phyloP scores from a whole-genome alignment of 2,329 filamentous ascomycete genomes.

The Scedosporium aurantiacum region DNA sequence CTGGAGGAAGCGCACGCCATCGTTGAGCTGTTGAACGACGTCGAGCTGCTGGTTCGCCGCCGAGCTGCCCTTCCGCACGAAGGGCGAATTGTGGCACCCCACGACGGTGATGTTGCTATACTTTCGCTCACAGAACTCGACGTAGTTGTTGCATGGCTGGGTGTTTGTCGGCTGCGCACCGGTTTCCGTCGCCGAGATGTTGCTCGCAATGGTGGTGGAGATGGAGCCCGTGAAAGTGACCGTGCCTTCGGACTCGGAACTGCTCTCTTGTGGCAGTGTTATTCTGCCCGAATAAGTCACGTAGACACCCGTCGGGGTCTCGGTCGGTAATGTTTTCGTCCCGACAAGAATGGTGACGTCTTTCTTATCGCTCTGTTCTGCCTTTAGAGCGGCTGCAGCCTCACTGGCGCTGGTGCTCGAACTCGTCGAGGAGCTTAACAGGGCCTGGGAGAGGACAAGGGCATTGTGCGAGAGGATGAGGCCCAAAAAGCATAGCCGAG shows the following conservation, averaged over 20 bases:
- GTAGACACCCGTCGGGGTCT: slow-evolving; percentile 31
- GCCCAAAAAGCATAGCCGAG: background rate
- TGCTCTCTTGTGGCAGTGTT: slow-evolving; percentile 24
- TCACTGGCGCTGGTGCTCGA: slow-evolving; percentile 4
- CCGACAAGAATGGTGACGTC: slow-evolving; percentile 25
- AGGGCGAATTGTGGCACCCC: slow-evolving; percentile 72
- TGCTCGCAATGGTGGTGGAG: slow-evolving; percentile 28
- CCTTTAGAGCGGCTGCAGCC: background rate
- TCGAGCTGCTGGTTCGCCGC: slow-evolving; percentile 63
- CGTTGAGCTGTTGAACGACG: slow-evolving; percentile 63
- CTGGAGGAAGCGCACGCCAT: slow-evolving; percentile 58
- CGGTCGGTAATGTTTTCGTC: slow-evolving; percentile 26
- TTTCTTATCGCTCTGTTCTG: background rate
- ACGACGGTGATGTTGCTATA: slow-evolving; percentile 77
- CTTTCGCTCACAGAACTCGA: slow-evolving; percentile 64
- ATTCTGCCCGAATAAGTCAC: slow-evolving; percentile 30
- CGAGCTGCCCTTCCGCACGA: slow-evolving; percentile 57
- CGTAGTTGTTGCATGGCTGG: slow-evolving; percentile 66
- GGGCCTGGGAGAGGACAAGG: background rate
- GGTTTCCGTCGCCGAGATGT: slow-evolving; percentile 28
- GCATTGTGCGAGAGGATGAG: background rate
- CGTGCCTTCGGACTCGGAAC: slow-evolving; percentile 16
- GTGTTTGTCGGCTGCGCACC: slow-evolving; percentile 54
- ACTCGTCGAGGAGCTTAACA: background rate
- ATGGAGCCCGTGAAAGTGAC: slow-evolving; percentile 36